phyloP scores from a whole-genome alignment of 306 rosid genomes.

The Vigna unguiculata region DNA sequence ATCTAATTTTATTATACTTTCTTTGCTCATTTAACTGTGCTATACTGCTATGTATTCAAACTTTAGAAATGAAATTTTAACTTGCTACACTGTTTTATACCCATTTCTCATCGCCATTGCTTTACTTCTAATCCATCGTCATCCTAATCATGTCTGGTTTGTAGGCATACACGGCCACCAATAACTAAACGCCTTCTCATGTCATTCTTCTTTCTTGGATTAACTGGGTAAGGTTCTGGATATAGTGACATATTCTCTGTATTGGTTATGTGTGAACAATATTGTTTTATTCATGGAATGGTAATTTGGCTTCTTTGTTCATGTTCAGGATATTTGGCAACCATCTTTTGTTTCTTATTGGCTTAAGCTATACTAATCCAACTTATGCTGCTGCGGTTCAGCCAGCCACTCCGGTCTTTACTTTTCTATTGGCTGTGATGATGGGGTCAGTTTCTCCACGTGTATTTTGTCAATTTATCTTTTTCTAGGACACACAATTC shows the following conservation, averaged over 20 bases:
- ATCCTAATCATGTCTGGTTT: constrained; percentile 39
- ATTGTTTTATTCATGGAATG: constrained; percentile 36
- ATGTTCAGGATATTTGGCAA: constrained; percentile 87
- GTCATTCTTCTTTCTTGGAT: constrained; percentile 89
- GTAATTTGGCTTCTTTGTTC: constrained; percentile 37
- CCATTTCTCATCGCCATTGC: background rate
- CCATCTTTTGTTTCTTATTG: constrained; percentile 97
- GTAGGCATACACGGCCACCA: constrained; percentile 79
- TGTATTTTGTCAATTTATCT: constrained; percentile 33
- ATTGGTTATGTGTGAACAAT: constrained; percentile 20
- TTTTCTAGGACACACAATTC: constrained; percentile 4
- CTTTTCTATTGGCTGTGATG: constrained; percentile 80
- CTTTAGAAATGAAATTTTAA: constrained; percentile 18
- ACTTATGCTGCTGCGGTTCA: constrained; percentile 97
- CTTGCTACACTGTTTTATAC: background rate
- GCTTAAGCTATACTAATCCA: constrained; percentile 96
- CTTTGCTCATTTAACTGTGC: constrained; percentile 13
- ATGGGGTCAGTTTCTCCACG: constrained; percentile 84
- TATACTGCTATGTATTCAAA: constrained; percentile 9
- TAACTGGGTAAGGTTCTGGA: constrained; percentile 78
- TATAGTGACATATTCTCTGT: background rate
- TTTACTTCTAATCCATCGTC: constrained; percentile 31
- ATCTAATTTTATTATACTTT: constrained; percentile 11
- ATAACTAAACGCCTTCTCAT: constrained; percentile 63
- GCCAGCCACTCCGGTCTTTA: constrained; percentile 93